Evolutionary conservation across 1,284 basidiomycete species (phyloP), one percentile per base, ranked within the genome.

Genomic region (Trichosporon asahii): DNA sequence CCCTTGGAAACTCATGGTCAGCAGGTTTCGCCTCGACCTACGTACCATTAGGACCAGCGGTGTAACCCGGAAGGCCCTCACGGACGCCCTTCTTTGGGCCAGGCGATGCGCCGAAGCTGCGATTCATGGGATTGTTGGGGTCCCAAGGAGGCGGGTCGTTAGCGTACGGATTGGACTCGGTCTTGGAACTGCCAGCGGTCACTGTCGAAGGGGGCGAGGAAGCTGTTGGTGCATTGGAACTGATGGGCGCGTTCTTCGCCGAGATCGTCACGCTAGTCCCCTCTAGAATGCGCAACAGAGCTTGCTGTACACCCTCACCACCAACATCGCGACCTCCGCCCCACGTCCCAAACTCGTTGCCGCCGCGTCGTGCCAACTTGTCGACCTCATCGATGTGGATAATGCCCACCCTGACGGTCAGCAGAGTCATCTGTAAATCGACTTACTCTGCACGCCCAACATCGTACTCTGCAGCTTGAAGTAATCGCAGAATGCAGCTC

Each of bases 341-440:
- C 75, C 78, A 83, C 0, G 76, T 77, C 2, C 80, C 81, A 31
- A 76, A 74, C 14, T 91, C 90, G 12, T 87, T 85, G 29, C 86
- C 85, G 70, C 89, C 90, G 46, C 90, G 87, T 29, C 85, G 76
- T 2, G 92, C 91, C 67, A 98, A 89, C 84, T 98, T 98, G 84
- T 98, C 95, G 1, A 95, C 86, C 84, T 98, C 96, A 78, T 98
- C 96, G 66, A 98, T 95, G 80, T 95, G 96, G 23, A 98, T 90
- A 70, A 98, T 98, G 3, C 94, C 94, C 76, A 89, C 89, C 77
- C 92, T 94, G 74, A 2, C 8, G 1, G 63, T 71, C 40, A 72
- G 66, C 44, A 23, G 14, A 6, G 1, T 1, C 35, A 15, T 0
- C 6, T n/a, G 15, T 14, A 12, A 18, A 15, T 3, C 2, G 3